Evolutionary conservation across 2,329 filamentous ascomycete genomes (phyloP).

Genomic region (Aspergillus chevalieri): DNA sequence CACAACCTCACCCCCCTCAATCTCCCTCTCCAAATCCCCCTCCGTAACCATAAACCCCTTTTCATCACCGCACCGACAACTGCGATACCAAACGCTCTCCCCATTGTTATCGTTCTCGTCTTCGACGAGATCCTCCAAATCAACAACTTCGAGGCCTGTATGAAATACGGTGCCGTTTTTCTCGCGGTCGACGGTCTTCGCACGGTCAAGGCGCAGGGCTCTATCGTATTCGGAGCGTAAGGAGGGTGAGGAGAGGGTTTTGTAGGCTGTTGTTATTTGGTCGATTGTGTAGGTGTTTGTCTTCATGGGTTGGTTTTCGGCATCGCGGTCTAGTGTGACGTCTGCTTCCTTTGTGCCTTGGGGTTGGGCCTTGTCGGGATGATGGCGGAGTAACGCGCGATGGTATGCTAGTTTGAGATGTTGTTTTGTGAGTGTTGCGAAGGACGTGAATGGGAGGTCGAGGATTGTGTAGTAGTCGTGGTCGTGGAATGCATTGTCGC

Average conservation of each 20-base stretch:
- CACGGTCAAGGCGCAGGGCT: constrained; percentile 30
- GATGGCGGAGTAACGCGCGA: constrained; percentile 50
- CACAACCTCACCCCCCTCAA: constrained; percentile 50
- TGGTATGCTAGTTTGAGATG: constrained; percentile 53
- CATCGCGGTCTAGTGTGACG: neutral
- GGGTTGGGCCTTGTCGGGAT: constrained; percentile 51
- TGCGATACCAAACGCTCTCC: constrained; percentile 46
- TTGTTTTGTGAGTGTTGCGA: constrained; percentile 27
- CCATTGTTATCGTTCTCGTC: constrained; percentile 29
- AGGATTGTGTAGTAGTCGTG: constrained; percentile 37
- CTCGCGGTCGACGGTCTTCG: constrained; percentile 17
- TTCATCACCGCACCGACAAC: constrained; percentile 55
- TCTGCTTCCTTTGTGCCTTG: constrained; percentile 9
- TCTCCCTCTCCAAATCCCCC: constrained; percentile 47
- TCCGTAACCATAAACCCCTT: constrained; percentile 52
- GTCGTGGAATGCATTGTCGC: constrained; percentile 7
- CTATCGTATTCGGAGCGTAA: constrained; percentile 47
- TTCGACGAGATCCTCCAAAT: constrained; percentile 51
- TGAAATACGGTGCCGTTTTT: constrained; percentile 35
- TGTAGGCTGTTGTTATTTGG: constrained; percentile 55
- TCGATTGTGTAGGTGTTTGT: constrained; percentile 43
- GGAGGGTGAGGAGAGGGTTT: constrained; percentile 43
- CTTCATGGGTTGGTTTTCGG: neutral
- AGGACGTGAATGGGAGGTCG: constrained; percentile 25
- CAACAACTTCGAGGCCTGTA: constrained; percentile 52